Percentiles rank a stretch among this genome's conserved stretches.
Evolutionary conservation across 805 yeast species (phyloP).

Genomic region (Ogataea dorogensis): DNA sequence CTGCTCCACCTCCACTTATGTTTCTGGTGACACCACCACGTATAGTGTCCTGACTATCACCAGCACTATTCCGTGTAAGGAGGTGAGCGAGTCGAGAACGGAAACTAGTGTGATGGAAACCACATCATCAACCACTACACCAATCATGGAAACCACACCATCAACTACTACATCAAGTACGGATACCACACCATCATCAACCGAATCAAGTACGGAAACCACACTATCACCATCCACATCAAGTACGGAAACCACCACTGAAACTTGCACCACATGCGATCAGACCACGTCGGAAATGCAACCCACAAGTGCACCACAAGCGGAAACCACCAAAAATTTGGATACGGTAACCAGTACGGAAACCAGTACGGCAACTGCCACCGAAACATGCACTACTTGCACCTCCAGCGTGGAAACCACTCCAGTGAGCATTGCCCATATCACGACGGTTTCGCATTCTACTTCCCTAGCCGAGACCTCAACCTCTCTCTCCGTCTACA

Average conservation of each 20-base stretch:
- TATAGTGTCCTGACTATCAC: conserved; percentile 2
- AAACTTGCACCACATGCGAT: no score
- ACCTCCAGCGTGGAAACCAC: conserved; percentile 1
- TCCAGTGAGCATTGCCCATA: no score
- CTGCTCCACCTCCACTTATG: conserved; percentile 2
- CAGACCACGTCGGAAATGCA: neutral
- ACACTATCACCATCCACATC: neutral
- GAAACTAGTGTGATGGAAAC: neutral
- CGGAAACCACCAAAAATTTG: no score
- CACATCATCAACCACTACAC: neutral
- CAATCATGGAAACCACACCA: neutral
- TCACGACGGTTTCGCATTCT: no score
- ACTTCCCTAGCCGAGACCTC: no score
- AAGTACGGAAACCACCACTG: neutral
- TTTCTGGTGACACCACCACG: neutral
- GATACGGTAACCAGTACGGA: no score
- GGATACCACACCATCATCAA: neutral
- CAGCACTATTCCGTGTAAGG: conserved; percentile 1
- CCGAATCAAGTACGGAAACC: neutral
- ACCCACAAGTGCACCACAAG: no score
- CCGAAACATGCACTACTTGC: neutral
- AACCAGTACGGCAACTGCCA: no score
- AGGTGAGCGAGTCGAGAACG: neutral
- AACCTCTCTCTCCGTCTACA: no score
- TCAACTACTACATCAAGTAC: neutral